Evolutionary conservation across 1,139 yeast species (phyloP).

Genomic region (Nadsonia commutata): DNA sequence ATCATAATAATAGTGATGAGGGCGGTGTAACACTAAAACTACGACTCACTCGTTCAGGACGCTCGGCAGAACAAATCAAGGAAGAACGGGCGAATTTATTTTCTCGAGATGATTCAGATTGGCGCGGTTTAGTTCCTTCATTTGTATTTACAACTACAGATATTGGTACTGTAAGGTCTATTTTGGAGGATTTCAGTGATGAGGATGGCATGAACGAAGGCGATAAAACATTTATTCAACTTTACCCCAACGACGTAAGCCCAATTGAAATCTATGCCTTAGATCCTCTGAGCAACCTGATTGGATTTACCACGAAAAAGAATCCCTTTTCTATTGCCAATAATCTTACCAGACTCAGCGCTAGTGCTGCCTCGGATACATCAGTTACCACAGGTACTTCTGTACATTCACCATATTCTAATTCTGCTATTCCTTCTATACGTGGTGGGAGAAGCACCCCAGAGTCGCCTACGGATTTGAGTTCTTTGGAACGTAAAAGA

Average conservation of each 20-base stretch:
- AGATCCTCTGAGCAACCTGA: constrained; percentile 46
- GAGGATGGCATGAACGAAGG: constrained; percentile 4
- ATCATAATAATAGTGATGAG: too few relatives aligned
- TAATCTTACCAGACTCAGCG: constrained; percentile 3
- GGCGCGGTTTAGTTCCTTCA: constrained; percentile 24
- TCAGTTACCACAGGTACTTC: too few relatives aligned
- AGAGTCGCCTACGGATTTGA: neutral
- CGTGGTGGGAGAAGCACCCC: neutral
- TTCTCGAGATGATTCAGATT: constrained; percentile 18
- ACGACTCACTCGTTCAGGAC: too few relatives aligned
- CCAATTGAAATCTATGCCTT: constrained; percentile 33
- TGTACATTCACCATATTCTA: neutral
- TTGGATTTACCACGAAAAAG: constrained; percentile 37
- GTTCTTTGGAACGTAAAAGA: constrained; percentile 21
- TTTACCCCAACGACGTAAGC: constrained; percentile 22
- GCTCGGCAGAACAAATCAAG: constrained; percentile 11
- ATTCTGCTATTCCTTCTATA: neutral
- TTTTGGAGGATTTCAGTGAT: neutral
- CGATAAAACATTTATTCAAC: constrained; percentile 19
- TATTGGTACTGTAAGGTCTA: constrained; percentile 9
- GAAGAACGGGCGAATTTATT: constrained; percentile 11
- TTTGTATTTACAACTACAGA: constrained; percentile 20
- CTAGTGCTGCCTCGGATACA: too few relatives aligned
- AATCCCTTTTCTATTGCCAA: constrained; percentile 19
- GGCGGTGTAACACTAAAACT: too few relatives aligned